Base-by-base conservation (phyloP, 305 asterid genomes). In the Fraxinus baroniana region DNA sequence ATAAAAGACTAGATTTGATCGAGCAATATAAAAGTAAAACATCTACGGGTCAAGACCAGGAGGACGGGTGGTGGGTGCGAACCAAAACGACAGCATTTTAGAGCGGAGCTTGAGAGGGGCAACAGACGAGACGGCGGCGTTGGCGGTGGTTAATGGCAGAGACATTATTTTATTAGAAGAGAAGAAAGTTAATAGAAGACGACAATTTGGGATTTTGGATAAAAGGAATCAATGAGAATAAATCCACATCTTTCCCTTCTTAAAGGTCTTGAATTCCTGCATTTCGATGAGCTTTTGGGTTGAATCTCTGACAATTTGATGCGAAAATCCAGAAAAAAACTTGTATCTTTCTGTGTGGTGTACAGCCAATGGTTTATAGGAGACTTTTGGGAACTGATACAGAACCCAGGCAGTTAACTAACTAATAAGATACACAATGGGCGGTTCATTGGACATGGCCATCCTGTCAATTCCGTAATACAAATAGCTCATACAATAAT, bases 251-350 rank as follows among this genome's bases (percentile, higher is more conserved):
- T 46, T 80, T 83, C 87, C 86, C 85, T 84, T 89, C 82, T 84
- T 84, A 10, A 88, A 72, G 82, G 88, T 86, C 85, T 88, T 83
- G 88, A 86, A 89, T 85, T 86, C 89, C 87, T 84, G 87, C 92
- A 93, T 91, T 89, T 87, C 89, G 83, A 83, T 83, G 85, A 80
- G 82, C 74, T 82, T 52, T 81, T 79, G 7, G 57, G 76, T 83
- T 77, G 83, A 79, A 86, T 75, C 35, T 85, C 30, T 72, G 68
- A 76, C 7, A 62, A 57, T 57, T 18, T 57, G 28, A 17, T 57
- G 68, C 55, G 22, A 55, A 55, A n/a, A 55, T n/a, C 64, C 64
- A n/a, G 7, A 17, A 17, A 55, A 55, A 44, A 44, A 0, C 7
- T 55, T 55, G 64, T 5, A n/a, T 5, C 62, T 55, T 55, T n/a